Evolutionary conservation across 2,329 filamentous ascomycete species (phyloP), one percentile per base, ranked within the genome.

Genomic region (Fusarium sp.): DNA sequence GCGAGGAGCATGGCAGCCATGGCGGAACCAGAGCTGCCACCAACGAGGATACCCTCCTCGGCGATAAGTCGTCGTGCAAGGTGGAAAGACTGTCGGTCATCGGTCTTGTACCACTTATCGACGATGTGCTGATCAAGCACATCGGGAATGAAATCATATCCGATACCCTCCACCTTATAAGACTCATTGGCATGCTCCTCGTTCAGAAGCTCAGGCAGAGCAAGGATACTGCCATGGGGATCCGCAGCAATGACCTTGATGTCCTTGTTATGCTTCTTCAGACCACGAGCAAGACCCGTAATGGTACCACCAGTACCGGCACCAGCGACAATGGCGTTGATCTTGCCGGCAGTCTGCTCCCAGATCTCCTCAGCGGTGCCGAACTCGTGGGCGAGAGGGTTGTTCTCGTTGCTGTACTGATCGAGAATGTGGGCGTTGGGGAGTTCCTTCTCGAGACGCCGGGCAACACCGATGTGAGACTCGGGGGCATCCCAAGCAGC

Each of bases 81-180:
- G 80, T 91, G 87, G 84, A 99, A 99, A 5, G 95, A 95, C 80
- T 97, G 93, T 69, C 90, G 89, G 79, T 99, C 96, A 69, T 95
- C 93, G 7, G 96, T 99, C 89, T 99, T 99, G 86, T 98, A 98
- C 96, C 96, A 99, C 79, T 92, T 93, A 82, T 98, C 93, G 35
- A 99, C 93, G 10, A 89, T 81, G 33, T 91, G 83, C 78, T 92
- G 94, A 74, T 96, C 91, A 61, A 99, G 86, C 10, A 99, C 97
- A 29, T 98, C 94, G 11, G 97, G 96, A 66, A 99, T 93, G 81
- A 99, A 99, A 82, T 99, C 96, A 81, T 99, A 99, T 25, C 96
- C 96, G 78, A 99, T 99, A 46, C 96, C 96, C 84, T 99, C 96
- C 2, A 99, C 96, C 85, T 99, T 98, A 86, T 99, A 99, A 3